These are phyloP conservation scores for Cercospora sp. DNA, from an alignment of 2,329 filamentous ascomycete species.

Conservation along the genomic window DNA sequence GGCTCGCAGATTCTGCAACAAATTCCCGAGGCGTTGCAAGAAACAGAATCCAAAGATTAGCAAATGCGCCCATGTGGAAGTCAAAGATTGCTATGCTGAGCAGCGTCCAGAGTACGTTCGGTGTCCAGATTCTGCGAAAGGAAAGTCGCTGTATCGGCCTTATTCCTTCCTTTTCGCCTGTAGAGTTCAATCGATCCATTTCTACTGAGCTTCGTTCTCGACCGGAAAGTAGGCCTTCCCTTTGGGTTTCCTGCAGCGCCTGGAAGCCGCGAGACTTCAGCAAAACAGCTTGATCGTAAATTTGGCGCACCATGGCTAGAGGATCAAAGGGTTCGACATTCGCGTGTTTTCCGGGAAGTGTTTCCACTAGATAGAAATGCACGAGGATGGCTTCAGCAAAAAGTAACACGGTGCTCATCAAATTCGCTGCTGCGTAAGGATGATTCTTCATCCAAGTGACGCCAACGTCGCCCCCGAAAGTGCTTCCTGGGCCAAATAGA, in stretches of 20 bases:
- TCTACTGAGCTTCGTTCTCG: slow-evolving; percentile 36
- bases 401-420: slow-evolving; percentile 61
- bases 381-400: slow-evolving; percentile 55
- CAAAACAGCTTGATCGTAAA: slow-evolving; percentile 25
- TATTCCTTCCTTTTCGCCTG: slow-evolving; percentile 34
- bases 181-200: slow-evolving; percentile 40
- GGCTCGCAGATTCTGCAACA: slow-evolving; percentile 39
- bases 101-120: slow-evolving; percentile 58
- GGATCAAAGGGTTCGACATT: slow-evolving; percentile 32
- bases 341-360: slow-evolving; percentile 37
- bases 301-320: slow-evolving; percentile 23
- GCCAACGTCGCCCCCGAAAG: slow-evolving; percentile 55
- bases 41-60: slow-evolving; percentile 74
- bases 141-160: slow-evolving; percentile 46
- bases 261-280: slow-evolving; percentile 35
- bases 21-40: slow-evolving; percentile 65
- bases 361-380: slow-evolving; percentile 62
- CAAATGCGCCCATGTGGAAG: slow-evolving; percentile 74
- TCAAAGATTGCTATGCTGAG: slow-evolving; percentile 68
- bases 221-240: slow-evolving; percentile 38
- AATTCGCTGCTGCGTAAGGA: slow-evolving; percentile 64
- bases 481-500: slow-evolving; percentile 58
- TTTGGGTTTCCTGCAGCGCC: slow-evolving; percentile 30
- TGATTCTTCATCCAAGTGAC: slow-evolving; percentile 62
- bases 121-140: slow-evolving; percentile 55